Evolutionary conservation across 2,329 filamentous ascomycete species (phyloP).

Genomic region (Aspergillus tanneri): DNA sequence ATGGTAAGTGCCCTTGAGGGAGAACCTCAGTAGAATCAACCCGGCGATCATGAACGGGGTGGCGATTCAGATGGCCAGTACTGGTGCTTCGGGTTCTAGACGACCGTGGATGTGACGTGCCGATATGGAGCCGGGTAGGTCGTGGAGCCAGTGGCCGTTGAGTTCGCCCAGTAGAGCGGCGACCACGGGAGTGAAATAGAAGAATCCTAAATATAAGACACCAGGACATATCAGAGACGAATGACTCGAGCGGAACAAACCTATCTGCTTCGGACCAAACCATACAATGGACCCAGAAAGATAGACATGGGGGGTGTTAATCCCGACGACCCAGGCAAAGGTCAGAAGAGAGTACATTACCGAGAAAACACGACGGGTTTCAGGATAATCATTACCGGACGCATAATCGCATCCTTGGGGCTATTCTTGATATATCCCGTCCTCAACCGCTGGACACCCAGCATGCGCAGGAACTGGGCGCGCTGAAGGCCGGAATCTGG

Average conservation of each 20-base stretch:
- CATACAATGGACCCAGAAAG: conserved; percentile 52
- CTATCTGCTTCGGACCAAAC: conserved; percentile 53
- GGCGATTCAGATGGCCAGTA: conserved; percentile 50
- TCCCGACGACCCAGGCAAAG: conserved; percentile 48
- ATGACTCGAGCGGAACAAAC: no score
- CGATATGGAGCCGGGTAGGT: conserved; percentile 49
- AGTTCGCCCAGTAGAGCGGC: conserved; percentile 56
- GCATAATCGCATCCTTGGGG: conserved; percentile 36
- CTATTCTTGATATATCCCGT: conserved; percentile 30
- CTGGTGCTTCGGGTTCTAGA: conserved; percentile 58
- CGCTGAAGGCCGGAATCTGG: no score
- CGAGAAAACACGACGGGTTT: conserved; percentile 41
- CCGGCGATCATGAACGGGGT: conserved; percentile 53
- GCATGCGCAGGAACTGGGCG: conserved; percentile 37
- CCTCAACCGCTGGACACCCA: conserved; percentile 37
- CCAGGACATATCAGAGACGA: no score
- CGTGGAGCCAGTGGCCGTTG: conserved; percentile 58
- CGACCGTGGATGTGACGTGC: conserved; percentile 50
- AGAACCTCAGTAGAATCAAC: conserved; percentile 54
- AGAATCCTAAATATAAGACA: conserved; percentile 37
- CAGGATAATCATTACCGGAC: conserved; percentile 37
- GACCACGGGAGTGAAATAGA: conserved; percentile 60
- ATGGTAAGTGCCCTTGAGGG: conserved; percentile 52
- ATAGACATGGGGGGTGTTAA: conserved; percentile 58
- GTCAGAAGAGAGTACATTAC: conserved; percentile 42